Evolutionary conservation across 768 basidiomycete genomes (phyloP).

Genomic region (Flagelloscypha sp.): DNA sequence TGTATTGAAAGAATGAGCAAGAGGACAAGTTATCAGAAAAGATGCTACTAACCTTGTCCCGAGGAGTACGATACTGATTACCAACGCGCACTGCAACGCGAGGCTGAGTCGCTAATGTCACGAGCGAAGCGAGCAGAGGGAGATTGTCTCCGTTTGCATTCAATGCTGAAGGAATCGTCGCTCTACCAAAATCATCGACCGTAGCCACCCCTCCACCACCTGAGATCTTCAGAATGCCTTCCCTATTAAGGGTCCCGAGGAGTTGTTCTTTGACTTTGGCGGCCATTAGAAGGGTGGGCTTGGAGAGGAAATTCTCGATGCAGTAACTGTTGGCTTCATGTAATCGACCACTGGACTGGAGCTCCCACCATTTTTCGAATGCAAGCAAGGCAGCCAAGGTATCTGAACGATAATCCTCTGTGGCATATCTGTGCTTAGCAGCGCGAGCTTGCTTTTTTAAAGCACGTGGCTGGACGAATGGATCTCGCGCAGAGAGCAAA

Average conservation of each 20-base stretch:
- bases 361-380: slow-evolving; percentile 72
- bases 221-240: slow-evolving; percentile 77
- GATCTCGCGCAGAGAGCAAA: slow-evolving; percentile 82
- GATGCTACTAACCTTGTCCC: slow-evolving; percentile 76
- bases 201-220: slow-evolving; percentile 46
- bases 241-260: slow-evolving; percentile 64
- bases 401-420: slow-evolving; percentile 77
- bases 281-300: slow-evolving; percentile 75
- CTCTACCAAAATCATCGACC: slow-evolving; percentile 19
- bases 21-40: slow-evolving; percentile 4
- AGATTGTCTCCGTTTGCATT: slow-evolving; percentile 66
- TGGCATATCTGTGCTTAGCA: slow-evolving; percentile 72
- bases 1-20: slow-evolving; percentile 21
- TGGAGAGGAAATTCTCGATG: slow-evolving; percentile 79
- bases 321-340: slow-evolving; percentile 66
- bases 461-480: slow-evolving; percentile 79
- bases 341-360: slow-evolving; percentile 63
- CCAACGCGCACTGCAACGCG: slow-evolving; percentile 80
- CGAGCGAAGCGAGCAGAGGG: slow-evolving; percentile 74
- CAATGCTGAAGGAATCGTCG: slow-evolving; percentile 52
- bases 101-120: slow-evolving; percentile 80
- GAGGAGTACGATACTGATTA: slow-evolving; percentile 63
- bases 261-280: slow-evolving; percentile 75
- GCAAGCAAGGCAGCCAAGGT: slow-evolving; percentile 71
- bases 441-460: slow-evolving; percentile 62